Evolutionary conservation across 345 rosid genomes (phyloP).

Genomic region (Syzygium aqueum): DNA sequence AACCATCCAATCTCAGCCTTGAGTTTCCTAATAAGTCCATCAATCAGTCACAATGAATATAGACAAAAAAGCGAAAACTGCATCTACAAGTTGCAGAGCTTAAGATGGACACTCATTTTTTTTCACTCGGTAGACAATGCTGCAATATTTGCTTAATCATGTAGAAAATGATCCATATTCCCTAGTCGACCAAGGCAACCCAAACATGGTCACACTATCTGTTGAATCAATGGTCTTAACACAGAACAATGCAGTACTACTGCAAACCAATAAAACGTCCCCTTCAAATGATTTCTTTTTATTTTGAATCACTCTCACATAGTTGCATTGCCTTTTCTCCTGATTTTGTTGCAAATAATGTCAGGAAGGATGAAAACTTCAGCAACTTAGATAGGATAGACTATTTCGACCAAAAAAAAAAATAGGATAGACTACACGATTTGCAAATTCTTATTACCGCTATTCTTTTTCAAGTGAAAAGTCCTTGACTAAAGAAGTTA

Average conservation of each 20-base stretch:
- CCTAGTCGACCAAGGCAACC: not conserved
- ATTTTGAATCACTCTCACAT: not conserved
- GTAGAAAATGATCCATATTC: not conserved
- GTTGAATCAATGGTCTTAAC: not conserved
- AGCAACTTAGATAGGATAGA: not conserved
- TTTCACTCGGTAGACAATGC: not conserved
- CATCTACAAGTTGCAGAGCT: not conserved
- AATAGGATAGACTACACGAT: not conserved
- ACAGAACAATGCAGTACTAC: not conserved
- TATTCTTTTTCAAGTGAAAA: not conserved
- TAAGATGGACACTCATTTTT: not conserved
- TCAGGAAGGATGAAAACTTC: not conserved
- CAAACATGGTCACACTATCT: not conserved
- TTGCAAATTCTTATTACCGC: not conserved
- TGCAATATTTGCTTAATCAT: not conserved
- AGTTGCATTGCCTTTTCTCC: not conserved
- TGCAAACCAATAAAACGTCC: not conserved
- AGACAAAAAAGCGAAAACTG: not conserved
- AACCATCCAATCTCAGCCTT: not conserved
- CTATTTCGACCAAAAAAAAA: not conserved
- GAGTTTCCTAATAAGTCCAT: not conserved
- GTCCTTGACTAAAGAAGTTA: not conserved
- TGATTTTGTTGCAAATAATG: not conserved
- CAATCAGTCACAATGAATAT: not conserved
- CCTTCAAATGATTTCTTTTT: not conserved